Evolutionary conservation across 179 eudicot species (phyloP).

Genomic region (Drosera spatulata): DNA sequence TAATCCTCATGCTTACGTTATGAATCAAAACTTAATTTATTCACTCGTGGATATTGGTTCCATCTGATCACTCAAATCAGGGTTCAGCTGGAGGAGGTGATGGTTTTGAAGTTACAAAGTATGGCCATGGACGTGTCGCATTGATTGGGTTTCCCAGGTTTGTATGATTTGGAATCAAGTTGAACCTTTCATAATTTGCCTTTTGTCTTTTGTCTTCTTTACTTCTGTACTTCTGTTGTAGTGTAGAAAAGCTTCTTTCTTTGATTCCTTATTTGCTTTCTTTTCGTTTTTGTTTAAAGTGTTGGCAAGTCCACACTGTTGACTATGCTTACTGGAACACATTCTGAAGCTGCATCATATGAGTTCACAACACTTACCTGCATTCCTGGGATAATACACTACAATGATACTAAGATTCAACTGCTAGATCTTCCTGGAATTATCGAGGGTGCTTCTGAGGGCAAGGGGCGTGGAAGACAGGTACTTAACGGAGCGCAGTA

Average conservation of each 20-base stretch:
- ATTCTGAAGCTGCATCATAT: slow-evolving; percentile 97
- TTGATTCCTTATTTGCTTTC: neutral
- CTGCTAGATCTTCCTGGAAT: slow-evolving; percentile 99
- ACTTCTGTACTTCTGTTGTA: no score
- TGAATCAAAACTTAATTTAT: no score
- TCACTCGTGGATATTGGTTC: no score
- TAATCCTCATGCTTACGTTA: no score
- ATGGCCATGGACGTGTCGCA: slow-evolving; percentile 98
- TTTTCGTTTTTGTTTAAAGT: slow-evolving; percentile 30
- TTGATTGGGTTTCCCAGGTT: slow-evolving; percentile 99
- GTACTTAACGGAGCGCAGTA: slow-evolving; percentile 15
- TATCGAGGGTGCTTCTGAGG: slow-evolving; percentile 99
- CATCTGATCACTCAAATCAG: slow-evolving; percentile 24
- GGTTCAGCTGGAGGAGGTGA: slow-evolving; percentile 99
- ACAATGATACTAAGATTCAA: slow-evolving; percentile 96
- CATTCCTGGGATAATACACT: slow-evolving; percentile 95
- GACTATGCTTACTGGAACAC: slow-evolving; percentile 93
- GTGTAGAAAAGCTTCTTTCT: no score
- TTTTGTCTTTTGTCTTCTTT: no score
- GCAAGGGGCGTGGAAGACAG: slow-evolving; percentile 99
- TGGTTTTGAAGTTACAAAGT: slow-evolving; percentile 98
- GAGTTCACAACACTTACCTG: slow-evolving; percentile 99
- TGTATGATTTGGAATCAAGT: neutral
- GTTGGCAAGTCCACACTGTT: slow-evolving; percentile 98
- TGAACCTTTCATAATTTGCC: no score